phyloP scores from a whole-genome alignment of 1,284 basidiomycete genomes.

The Ceratobasidium papillatum region DNA sequence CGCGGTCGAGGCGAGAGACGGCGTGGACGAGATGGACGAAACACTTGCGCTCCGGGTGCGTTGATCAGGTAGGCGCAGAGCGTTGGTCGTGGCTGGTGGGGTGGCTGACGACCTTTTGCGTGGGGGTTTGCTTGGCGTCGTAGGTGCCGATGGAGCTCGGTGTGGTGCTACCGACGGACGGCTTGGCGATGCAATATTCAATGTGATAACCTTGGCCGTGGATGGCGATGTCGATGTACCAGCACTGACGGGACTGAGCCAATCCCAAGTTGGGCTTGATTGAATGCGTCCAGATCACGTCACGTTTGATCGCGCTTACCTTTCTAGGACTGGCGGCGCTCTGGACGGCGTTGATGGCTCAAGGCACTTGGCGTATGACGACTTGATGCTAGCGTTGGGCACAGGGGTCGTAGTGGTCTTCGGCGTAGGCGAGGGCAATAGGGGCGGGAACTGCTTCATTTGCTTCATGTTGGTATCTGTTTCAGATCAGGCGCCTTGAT shows the following conservation, averaged over 20 bases:
- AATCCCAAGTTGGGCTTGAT: neutral
- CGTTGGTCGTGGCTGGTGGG: neutral
- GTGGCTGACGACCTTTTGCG: slow-evolving; percentile 4
- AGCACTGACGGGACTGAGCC: neutral
- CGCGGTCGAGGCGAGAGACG: neutral
- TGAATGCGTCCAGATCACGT: neutral
- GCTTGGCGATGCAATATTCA: slow-evolving; percentile 10
- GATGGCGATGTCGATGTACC: neutral
- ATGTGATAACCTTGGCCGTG: slow-evolving; percentile 18
- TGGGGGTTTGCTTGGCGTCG: neutral
- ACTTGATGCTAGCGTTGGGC: neutral
- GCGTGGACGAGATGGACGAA: slow-evolving; percentile 11
- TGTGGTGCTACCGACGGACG: neutral
- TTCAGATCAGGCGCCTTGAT: slow-evolving; percentile 26
- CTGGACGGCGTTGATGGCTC: neutral
- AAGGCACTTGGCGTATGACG: slow-evolving; percentile 6
- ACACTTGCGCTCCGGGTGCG: slow-evolving; percentile 8
- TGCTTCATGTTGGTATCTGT: neutral
- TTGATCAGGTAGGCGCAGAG: neutral
- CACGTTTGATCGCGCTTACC: slow-evolving; percentile 2
- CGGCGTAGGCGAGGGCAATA: neutral
- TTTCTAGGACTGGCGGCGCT: slow-evolving; percentile 5
- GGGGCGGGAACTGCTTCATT: slow-evolving; percentile 1
- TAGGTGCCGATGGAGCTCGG: neutral
- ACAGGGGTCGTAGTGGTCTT: neutral